Evolutionary conservation across 2,329 filamentous ascomycete species (phyloP).

Genomic region (Colletotrichum lindemuthianum): DNA sequence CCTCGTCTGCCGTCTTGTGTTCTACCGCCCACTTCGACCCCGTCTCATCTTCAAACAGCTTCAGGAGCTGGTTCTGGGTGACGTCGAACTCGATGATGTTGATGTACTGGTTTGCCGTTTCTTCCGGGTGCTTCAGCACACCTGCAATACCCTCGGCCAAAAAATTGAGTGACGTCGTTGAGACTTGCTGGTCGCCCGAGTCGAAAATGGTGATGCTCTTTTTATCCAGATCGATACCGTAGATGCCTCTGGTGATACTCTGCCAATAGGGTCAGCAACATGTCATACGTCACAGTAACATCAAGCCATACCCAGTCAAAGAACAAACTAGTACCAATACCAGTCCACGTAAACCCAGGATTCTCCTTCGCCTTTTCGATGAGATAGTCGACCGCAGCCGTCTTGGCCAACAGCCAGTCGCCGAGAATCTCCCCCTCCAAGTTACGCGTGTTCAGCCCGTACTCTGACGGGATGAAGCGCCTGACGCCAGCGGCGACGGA

Average conservation of each 20-base stretch:
- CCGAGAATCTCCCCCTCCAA: conserved; percentile 39
- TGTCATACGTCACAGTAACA: too few relatives aligned
- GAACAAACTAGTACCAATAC: conserved; percentile 66
- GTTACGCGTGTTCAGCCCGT: conserved; percentile 45
- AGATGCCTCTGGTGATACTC: conserved; percentile 31
- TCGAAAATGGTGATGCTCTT: conserved; percentile 25
- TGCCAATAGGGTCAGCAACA: neutral
- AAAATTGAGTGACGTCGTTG: conserved; percentile 24
- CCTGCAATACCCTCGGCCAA: conserved; percentile 49
- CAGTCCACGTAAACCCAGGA: conserved; percentile 66
- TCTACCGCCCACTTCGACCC: conserved; percentile 61
- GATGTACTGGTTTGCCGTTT: conserved; percentile 68
- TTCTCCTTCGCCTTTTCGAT: conserved; percentile 31
- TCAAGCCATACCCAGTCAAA: conserved; percentile 65
- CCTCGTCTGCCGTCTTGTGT: conserved; percentile 45
- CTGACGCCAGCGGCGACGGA: conserved; percentile 62
- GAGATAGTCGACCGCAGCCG: conserved; percentile 34
- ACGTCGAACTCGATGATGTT: conserved; percentile 66
- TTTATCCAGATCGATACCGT: conserved; percentile 21
- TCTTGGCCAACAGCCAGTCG: conserved; percentile 31
- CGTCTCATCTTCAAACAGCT: conserved; percentile 61
- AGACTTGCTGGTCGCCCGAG: conserved; percentile 25
- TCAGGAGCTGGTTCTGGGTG: conserved; percentile 67
- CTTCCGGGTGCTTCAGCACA: conserved; percentile 57
- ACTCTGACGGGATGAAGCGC: conserved; percentile 65